Evolutionary conservation across 78 protist genomes (phyloP).

Genomic region (Dictyostelium brefeldianum): DNA sequence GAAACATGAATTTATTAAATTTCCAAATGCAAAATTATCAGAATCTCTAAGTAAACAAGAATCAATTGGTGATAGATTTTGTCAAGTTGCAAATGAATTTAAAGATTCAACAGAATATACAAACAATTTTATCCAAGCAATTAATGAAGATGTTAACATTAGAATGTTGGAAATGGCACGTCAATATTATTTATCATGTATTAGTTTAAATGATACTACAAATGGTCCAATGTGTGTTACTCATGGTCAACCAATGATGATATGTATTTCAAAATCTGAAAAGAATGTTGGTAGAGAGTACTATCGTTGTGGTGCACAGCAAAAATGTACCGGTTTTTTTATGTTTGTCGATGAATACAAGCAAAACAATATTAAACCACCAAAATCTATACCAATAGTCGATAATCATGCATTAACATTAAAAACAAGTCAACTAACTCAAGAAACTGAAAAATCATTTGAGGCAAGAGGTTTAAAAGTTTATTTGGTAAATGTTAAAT

Average conservation of each 20-base stretch:
- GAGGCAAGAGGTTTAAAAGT: slow-evolving; percentile 38
- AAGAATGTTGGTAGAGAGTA: slow-evolving; percentile 56
- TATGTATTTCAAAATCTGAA: slow-evolving; percentile 31
- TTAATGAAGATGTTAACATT: slow-evolving; percentile 68
- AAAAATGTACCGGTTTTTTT: slow-evolving; percentile 16
- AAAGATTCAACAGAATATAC: not conserved
- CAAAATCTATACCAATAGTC: not conserved
- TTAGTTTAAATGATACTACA: slow-evolving; percentile 23
- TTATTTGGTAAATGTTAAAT: slow-evolving; percentile 10
- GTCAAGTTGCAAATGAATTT: slow-evolving; percentile 1
- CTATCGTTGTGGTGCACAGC: slow-evolving; percentile 25
- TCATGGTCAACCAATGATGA: slow-evolving; percentile 48
- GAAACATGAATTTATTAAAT: slow-evolving; percentile 3
- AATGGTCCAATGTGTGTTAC: slow-evolving; percentile 22
- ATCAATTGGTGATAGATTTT: slow-evolving; percentile 13
- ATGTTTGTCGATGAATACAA: slow-evolving; percentile 16
- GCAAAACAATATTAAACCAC: not conserved
- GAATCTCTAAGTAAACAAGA: not conserved
- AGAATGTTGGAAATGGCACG: slow-evolving; percentile 29
- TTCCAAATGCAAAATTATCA: slow-evolving; percentile 27
- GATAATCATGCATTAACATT: slow-evolving; percentile 26
- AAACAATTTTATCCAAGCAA: not conserved
- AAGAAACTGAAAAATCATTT: slow-evolving; percentile 28
- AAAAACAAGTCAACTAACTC: not conserved
- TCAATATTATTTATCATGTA: slow-evolving; percentile 26